These are phyloP conservation scores for Mycena filopes DNA, from an alignment of 768 basidiomycete species.

Conservation along the genomic window DNA sequence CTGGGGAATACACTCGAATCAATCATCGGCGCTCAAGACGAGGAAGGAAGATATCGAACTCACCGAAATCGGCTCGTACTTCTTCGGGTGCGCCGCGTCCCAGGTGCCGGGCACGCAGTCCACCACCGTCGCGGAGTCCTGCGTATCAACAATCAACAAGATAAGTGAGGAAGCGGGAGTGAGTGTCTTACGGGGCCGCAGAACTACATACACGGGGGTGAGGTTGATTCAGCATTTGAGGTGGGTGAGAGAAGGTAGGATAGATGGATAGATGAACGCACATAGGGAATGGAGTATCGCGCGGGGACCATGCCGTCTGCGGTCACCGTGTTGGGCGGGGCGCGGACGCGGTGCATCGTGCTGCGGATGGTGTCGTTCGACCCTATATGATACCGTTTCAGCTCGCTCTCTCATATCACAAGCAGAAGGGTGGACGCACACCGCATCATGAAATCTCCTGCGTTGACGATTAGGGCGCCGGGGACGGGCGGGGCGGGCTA, in stretches of 20 bases:
- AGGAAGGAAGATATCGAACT: slow-evolving; percentile 19
- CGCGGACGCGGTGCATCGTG: slow-evolving; percentile 63
- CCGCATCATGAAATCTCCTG: slow-evolving; percentile 61
- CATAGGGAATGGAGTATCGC: slow-evolving; percentile 72
- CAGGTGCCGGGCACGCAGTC: slow-evolving; percentile 50
- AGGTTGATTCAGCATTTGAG: too few relatives aligned
- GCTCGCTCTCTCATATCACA: too few relatives aligned
- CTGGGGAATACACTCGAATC: too few relatives aligned
- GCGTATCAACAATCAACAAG: background rate
- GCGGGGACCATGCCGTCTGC: slow-evolving; percentile 51
- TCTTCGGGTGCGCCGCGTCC: slow-evolving; percentile 55
- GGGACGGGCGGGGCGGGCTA: slow-evolving; percentile 55
- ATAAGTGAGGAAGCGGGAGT: too few relatives aligned
- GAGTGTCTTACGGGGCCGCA: too few relatives aligned
- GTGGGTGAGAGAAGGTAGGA: too few relatives aligned
- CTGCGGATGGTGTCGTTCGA: slow-evolving; percentile 59
- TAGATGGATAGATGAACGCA: slow-evolving; percentile 31
- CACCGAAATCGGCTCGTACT: slow-evolving; percentile 59
- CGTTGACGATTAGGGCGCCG: slow-evolving; percentile 61
- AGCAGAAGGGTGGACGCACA: slow-evolving; percentile 43
- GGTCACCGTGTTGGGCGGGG: slow-evolving; percentile 41
- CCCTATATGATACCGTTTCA: slow-evolving; percentile 49
- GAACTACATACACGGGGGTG: too few relatives aligned
- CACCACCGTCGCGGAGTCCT: background rate
- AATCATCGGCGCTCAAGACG: background rate